Base-by-base conservation (phyloP, 176 grass and related monocot genomes). In the Avena insularis region DNA sequence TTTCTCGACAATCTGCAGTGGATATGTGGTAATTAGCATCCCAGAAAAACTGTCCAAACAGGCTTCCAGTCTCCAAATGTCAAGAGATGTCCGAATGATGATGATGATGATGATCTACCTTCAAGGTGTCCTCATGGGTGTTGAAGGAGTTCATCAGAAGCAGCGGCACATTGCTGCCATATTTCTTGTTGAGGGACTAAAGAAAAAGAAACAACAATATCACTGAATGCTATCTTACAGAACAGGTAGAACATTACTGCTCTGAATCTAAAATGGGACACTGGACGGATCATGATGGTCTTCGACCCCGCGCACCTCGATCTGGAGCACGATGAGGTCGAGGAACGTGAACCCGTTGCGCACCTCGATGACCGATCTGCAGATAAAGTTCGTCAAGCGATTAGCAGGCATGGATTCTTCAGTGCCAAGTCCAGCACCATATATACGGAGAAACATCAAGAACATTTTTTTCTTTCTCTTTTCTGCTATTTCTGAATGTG, bases 101-200 rank as follows among this genome's bases (percentile, higher is more conserved):
- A 2, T 43, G 2, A 12, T 29, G 70, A 2, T 60, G 53, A 73
- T 6, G 83, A 69, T 46, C 54, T 64, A 94, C 96, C 89, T 96
- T 98, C 27, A 84, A 81, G 65, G 93, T 98, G 80, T 98, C 96
- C 2, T 98, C 96, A 61, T 98, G 88, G 80, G 96, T 98, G 71
- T 98, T 96, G 82, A 98, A 98, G 45, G 96, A 98, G 76, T 98
- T 98, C 96, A 98, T 98, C 75, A 98, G 83, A 79, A 98, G 96
- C 76, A 98, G 86, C 5, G 96, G 96, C 45, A 98, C 96, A 72
- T 98, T 91, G 86, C 92, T 94, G 57, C 96, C 96, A 12, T 96
- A 98, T 80, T 94, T 96, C 82, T 96, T 96, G 84, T 98, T 96
- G 33, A 98, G 93, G 76, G 84, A 91, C 96, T 96, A 76, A 2